phyloP scores from a whole-genome alignment of 2,329 filamentous ascomycete genomes.

The Trichoderma semiorbis region DNA sequence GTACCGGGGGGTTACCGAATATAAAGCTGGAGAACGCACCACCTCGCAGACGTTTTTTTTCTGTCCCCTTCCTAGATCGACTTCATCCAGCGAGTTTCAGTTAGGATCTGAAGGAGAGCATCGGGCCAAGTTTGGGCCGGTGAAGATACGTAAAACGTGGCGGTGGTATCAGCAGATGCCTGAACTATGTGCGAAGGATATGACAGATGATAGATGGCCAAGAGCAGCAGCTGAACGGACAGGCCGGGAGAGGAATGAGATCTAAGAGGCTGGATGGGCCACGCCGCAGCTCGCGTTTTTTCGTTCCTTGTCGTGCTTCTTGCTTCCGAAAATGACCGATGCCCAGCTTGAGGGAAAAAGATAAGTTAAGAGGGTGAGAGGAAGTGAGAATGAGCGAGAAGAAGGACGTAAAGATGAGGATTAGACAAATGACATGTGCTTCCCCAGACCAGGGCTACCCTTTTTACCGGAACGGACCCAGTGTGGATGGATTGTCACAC shows the following conservation, averaged over 20 bases:
- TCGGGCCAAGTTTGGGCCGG: conserved; percentile 9
- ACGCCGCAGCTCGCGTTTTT: neutral
- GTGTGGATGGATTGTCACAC: conserved; percentile 7
- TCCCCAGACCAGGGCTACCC: conserved; percentile 19
- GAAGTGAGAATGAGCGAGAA: conserved; percentile 18
- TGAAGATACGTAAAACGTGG: neutral
- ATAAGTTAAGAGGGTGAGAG: conserved; percentile 11
- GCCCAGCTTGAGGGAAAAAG: neutral
- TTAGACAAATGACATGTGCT: conserved; percentile 19
- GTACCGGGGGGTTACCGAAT: conserved; percentile 26
- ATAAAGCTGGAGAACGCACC: neutral
- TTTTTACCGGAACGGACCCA: conserved; percentile 19
- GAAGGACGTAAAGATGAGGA: conserved; percentile 3
- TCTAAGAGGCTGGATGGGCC: neutral
- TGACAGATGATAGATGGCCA: conserved; percentile 10
- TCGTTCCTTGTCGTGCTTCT: neutral
- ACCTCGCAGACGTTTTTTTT: neutral
- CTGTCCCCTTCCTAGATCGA: neutral
- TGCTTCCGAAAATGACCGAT: conserved; percentile 13
- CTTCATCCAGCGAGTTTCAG: neutral
- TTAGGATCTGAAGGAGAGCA: conserved; percentile 7
- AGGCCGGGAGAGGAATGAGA: conserved; percentile 1
- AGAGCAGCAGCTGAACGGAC: neutral
- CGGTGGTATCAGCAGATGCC: conserved; percentile 8
- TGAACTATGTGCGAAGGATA: conserved; percentile 6